Evolutionary conservation across 768 basidiomycete species (phyloP), one percentile per base, ranked within the genome.

Genomic region (Xerocomus brunneocitrinus): DNA sequence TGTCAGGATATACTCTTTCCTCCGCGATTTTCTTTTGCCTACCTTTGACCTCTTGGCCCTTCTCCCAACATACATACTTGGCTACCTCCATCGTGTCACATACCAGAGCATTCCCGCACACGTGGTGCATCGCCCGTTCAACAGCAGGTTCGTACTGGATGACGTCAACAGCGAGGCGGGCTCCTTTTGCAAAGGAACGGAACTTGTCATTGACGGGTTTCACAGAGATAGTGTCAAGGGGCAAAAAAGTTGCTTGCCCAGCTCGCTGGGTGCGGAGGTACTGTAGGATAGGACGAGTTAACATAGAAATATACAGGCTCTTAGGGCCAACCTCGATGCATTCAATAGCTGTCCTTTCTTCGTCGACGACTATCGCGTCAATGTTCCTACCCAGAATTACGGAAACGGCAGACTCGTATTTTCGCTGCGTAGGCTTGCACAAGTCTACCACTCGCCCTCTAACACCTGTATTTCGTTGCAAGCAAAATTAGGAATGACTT

Each of bases 31-130:
- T 91, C 91, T 88, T 76, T 34, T 5, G 32, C 80, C 34, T 53
- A 95, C 95, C 92, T 79, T 99, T 99, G 38, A 99, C 91, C 60
- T 98, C 95, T 66, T 97, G 92, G 0, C 87, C 87, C 70, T 91
- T 94, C 62, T 95, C 94, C 71, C 93, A 99, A 61, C 89, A 91
- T 5, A 98, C 84, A 67, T 85, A 85, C 57, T 83, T 77, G 8
- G 97, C 97, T 9, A 98, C 82, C 13, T 94, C 93, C 86, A 97
- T 90, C 0, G 87, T 85, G 67, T 99, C 97, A 65, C 97, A 99
- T 1, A 99, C 89, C 8, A 99, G 75, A 3, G 94, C 85, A 70
- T 90, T 95, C 3, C 95, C 94, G 67, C 95, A 98, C 1, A 92
- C 95, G 68, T 95, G 91, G 63, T 95, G 91, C 76, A 99, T 94